Conservation (phyloP, 192 early-diverging fungal genomes). For the Coemansia sp. region DNA sequence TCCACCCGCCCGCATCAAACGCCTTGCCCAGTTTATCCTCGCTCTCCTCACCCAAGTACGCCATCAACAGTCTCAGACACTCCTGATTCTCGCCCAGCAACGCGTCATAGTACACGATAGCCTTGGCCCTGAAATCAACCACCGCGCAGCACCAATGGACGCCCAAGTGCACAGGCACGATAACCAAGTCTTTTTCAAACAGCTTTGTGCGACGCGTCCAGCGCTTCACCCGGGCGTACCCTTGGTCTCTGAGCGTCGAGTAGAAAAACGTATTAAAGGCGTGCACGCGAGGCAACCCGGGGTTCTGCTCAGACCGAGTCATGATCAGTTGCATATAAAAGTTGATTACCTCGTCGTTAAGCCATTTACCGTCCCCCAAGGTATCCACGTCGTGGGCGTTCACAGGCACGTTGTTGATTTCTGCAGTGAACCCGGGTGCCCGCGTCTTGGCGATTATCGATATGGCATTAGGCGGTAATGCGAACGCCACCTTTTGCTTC, state of each 20-base stretch:
- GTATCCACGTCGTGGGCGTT: conserved; percentile 68
- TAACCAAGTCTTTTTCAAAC: conserved; percentile 75
- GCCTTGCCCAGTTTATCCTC: conserved; percentile 68
- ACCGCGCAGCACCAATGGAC: conserved; percentile 74
- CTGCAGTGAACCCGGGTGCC: conserved; percentile 22
- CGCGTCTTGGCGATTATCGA: conserved; percentile 18
- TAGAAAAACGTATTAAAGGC: conserved; percentile 95
- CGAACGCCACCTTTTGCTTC: conserved; percentile 13
- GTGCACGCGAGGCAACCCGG: conserved; percentile 67
- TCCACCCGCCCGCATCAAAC: conserved; percentile 72
- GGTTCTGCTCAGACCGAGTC: conserved; percentile 59
- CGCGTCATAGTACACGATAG: conserved; percentile 83
- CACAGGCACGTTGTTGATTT: conserved; percentile 62
- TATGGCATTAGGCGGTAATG: conserved; percentile 34
- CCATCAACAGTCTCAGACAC: conserved; percentile 53
- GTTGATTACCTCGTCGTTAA: conserved; percentile 98
- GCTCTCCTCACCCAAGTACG: conserved; percentile 73
- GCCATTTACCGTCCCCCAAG: conserved; percentile 73
- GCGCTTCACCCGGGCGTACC: conserved; percentile 72
- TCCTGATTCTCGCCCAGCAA: conserved; percentile 65
- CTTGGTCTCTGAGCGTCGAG: conserved; percentile 64
- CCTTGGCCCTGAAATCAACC: conserved; percentile 63
- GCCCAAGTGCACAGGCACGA: conserved; percentile 84
- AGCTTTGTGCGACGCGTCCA: conserved; percentile 76
- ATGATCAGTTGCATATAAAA: conserved; percentile 84